A percentile compares a stretch with the other conserved stretches of the same genome.
Conservation (phyloP, 108 stramenopile genomes). For the Mayamaea pseudoterrestris region DNA sequence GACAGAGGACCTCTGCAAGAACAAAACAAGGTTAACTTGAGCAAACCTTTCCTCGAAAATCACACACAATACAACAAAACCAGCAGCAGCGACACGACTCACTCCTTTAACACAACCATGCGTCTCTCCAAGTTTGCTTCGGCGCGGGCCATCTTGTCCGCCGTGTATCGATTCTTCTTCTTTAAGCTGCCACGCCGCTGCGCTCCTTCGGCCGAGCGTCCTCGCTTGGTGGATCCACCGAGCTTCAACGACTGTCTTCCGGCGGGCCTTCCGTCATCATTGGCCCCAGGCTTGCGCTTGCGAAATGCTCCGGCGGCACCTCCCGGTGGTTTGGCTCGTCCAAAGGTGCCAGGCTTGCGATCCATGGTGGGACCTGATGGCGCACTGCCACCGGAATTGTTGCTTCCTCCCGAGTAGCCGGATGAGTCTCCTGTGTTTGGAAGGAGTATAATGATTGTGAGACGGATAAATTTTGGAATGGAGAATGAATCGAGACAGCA, state of each 20-base stretch:
- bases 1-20: conserved; percentile 54
- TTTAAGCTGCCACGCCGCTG: conserved; percentile 57
- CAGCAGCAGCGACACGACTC: conserved; percentile 16
- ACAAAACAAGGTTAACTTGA: neutral
- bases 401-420: conserved; percentile 3
- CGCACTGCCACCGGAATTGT: neutral
- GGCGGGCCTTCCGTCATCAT: conserved; percentile 16
- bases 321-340: conserved; percentile 5
- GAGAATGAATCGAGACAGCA: too few species aligned
- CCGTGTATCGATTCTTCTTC: conserved; percentile 50
- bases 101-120: conserved; percentile 74
- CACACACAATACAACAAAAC: neutral
- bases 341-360: neutral
- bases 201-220: conserved; percentile 30
- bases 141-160: conserved; percentile 43
- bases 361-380: neutral
- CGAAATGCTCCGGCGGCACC: conserved; percentile 2
- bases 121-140: conserved; percentile 53
- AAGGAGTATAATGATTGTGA: too few species aligned
- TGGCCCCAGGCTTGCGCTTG: conserved; percentile 10
- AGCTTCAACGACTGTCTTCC: conserved; percentile 48
- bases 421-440: too few species aligned
- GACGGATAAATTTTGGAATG: too few species aligned
- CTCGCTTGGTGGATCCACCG: conserved; percentile 45
- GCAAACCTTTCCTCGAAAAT: neutral